Conservation (phyloP, 169 alveolate species). For the Plasmodium vivax region DNA sequence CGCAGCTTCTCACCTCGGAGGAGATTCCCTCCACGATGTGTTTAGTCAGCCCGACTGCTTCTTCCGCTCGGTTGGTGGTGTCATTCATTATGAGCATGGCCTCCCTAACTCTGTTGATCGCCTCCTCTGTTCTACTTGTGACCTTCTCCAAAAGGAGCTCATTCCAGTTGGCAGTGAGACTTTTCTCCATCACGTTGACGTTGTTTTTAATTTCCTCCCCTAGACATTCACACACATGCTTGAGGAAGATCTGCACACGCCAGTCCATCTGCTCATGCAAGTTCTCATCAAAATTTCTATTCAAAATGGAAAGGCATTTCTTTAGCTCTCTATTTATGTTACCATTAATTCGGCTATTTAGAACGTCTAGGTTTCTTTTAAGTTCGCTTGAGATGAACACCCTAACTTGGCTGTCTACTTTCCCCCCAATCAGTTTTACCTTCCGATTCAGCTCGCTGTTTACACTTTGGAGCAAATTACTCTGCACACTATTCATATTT, state of each 20-base stretch:
- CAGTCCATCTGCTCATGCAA: constrained; percentile 31
- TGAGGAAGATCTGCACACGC: not conserved
- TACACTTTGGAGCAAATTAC: constrained; percentile 28
- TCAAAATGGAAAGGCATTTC: constrained; percentile 18
- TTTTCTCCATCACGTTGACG: not conserved
- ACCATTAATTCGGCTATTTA: constrained; percentile 22
- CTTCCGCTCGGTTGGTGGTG: not conserved
- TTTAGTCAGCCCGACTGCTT: not conserved
- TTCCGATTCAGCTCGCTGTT: constrained; percentile 34
- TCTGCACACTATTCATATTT: constrained; percentile 8
- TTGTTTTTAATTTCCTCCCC: not conserved
- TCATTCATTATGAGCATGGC: not conserved
- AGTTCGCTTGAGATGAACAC: constrained; percentile 25
- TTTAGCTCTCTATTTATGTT: constrained; percentile 33
- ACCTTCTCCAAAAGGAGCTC: not conserved
- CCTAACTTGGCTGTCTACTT: not conserved
- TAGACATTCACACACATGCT: not conserved
- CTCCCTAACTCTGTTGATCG: not conserved
- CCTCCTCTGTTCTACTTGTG: not conserved
- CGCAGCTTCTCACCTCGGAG: not conserved
- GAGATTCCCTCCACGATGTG: not conserved
- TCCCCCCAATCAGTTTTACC: constrained; percentile 11
- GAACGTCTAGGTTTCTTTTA: not conserved
- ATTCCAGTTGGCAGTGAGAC: not conserved
- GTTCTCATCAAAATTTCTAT: constrained; percentile 49